A percentile compares a stretch with the other conserved stretches of the same genome.
Conservation (phyloP, 371 early-diverging fungal genomes). For the Mortierella sp. region DNA sequence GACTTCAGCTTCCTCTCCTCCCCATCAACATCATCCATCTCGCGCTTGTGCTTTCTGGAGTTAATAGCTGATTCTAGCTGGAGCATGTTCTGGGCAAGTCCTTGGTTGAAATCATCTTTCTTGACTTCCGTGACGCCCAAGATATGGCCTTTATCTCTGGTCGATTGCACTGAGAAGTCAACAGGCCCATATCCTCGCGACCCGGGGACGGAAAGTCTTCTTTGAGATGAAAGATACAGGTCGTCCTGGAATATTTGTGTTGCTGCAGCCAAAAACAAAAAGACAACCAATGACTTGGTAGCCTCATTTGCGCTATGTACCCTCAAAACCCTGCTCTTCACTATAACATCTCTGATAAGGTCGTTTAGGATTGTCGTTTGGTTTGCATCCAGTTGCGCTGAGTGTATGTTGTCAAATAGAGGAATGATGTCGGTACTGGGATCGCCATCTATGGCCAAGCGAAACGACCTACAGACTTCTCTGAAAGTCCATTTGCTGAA, state of each 20-base stretch:
- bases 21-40: conserved; percentile 4
- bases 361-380: not conserved
- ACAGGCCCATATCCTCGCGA: not conserved
- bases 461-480: conserved; percentile 16
- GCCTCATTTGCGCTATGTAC: conserved; percentile 7
- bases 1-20: not conserved
- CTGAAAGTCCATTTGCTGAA: conserved; percentile 18
- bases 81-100: conserved; percentile 9
- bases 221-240: conserved; percentile 20
- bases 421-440: not conserved
- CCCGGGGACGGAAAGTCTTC: conserved; percentile 11
- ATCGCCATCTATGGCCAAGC: not conserved
- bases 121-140: conserved; percentile 11
- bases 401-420: conserved; percentile 16
- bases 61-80: conserved; percentile 12
- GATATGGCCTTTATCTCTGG: not conserved
- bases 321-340: not conserved
- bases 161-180: not conserved
- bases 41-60: conserved; percentile 5
- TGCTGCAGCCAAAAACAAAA: conserved; percentile 17
- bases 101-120: conserved; percentile 11
- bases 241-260: conserved; percentile 18
- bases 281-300: conserved; percentile 15
- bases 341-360: conserved; percentile 10
- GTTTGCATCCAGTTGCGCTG: conserved; percentile 10